Percentiles rank a stretch among this genome's conserved stretches.
These are phyloP conservation scores for Metschnikowia rubicola DNA, from an alignment of 805 yeast species.

Conservation along the genomic window DNA sequence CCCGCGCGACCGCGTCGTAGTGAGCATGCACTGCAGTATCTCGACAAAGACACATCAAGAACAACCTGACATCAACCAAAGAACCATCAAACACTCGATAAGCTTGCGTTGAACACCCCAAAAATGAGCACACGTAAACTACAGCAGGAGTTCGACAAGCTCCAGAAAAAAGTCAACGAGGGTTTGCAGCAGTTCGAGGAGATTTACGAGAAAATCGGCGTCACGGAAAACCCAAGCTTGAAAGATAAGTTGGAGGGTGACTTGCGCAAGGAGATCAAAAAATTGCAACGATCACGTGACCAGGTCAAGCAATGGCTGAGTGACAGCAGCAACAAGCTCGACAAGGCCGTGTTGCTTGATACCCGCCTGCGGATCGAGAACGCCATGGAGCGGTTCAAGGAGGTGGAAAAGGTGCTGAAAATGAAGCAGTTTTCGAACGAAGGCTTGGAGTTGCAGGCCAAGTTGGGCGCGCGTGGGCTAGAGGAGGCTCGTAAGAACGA, in stretches of 20 bases:
- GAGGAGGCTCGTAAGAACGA: constrained; percentile 77
- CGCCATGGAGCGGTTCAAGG: constrained; percentile 95
- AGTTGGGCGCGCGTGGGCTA: constrained; percentile 20
- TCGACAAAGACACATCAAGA: too few species aligned
- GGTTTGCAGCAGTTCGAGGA: constrained; percentile 84
- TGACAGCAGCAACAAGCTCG: constrained; percentile 85
- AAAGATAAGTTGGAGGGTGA: constrained; percentile 92
- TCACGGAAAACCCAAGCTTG: constrained; percentile 79
- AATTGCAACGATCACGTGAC: constrained; percentile 88
- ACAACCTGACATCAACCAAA: too few species aligned
- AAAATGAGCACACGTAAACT: constrained; percentile 43
- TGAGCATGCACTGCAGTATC: too few species aligned
- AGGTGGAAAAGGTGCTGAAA: constrained; percentile 88
- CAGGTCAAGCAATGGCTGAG: constrained; percentile 94
- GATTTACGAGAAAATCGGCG: constrained; percentile 79
- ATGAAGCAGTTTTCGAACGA: constrained; percentile 93
- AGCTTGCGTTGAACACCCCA: too few species aligned
- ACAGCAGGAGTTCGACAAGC: constrained; percentile 83
- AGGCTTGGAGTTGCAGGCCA: constrained; percentile 77
- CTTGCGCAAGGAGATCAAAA: constrained; percentile 90
- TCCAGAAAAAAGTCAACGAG: constrained; percentile 85
- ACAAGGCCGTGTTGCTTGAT: constrained; percentile 45
- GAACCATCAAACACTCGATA: too few species aligned
- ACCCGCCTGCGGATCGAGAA: constrained; percentile 71
- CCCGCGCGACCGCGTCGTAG: too few species aligned